phyloP scores from a whole-genome alignment of 306 rosid species.

The Begonia fuchsioides region DNA sequence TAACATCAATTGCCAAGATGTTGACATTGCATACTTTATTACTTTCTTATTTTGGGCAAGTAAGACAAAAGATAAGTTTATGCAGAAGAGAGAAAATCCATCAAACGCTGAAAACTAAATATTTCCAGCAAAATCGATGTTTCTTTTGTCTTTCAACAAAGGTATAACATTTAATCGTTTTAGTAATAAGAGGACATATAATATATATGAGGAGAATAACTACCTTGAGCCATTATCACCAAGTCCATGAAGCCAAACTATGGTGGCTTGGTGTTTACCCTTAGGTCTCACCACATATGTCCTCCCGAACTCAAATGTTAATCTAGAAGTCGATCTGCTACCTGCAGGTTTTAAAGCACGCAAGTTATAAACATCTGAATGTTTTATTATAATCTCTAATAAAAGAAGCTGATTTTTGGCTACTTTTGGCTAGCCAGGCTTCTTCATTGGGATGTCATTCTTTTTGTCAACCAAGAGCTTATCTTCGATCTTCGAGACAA shows the following conservation, averaged over 20 bases:
- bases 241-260: slow-evolving; percentile 97
- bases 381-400: too few species aligned
- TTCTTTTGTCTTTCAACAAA: background rate
- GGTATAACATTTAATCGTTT: too few species aligned
- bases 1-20: background rate
- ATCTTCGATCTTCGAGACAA: background rate
- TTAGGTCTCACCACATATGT: slow-evolving; percentile 94
- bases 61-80: slow-evolving; percentile 5
- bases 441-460: too few species aligned
- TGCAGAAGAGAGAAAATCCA: slow-evolving; percentile 16
- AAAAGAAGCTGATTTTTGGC: too few species aligned
- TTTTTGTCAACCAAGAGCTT: slow-evolving; percentile 2
- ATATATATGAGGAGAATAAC: slow-evolving; percentile 4
- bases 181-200: too few species aligned
- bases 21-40: background rate
- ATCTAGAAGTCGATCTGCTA: slow-evolving; percentile 55
- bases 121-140: background rate
- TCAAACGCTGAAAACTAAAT: slow-evolving; percentile 2
- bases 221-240: slow-evolving; percentile 98
- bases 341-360: slow-evolving; percentile 22
- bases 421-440: too few species aligned
- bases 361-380: too few species aligned
- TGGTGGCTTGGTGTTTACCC: slow-evolving; percentile 94
- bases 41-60: too few species aligned
- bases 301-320: slow-evolving; percentile 80